Evolutionary conservation across 805 yeast species (phyloP).

Genomic region (Hanseniaspora lachancei): DNA sequence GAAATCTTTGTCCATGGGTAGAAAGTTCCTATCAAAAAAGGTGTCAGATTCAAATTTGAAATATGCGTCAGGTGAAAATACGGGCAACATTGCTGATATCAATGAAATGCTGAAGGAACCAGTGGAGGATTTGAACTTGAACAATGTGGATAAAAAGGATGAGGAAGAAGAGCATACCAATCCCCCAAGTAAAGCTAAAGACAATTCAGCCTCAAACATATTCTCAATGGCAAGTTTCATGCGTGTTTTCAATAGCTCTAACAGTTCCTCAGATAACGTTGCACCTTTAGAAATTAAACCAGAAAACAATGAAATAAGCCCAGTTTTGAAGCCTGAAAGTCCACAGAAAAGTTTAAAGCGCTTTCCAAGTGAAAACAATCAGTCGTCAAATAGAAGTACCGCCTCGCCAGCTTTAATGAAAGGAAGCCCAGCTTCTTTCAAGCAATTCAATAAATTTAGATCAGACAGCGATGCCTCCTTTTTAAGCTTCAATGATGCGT

Average conservation of each 20-base stretch:
- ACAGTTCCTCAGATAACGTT: neutral
- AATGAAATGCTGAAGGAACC: conserved; percentile 4
- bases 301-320: neutral
- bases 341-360: neutral
- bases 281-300: neutral
- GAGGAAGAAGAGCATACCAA: neutral
- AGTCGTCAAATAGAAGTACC: too few species aligned
- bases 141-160: neutral
- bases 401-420: neutral
- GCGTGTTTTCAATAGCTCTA: neutral
- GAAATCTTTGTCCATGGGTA: conserved; percentile 8
- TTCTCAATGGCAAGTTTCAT: neutral
- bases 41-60: neutral
- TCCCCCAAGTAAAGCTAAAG: neutral
- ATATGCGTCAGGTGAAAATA: neutral
- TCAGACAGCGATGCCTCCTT: conserved; percentile 11
- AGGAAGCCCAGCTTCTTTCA: neutral
- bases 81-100: neutral
- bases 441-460: neutral
- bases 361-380: conserved; percentile 5
- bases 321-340: neutral
- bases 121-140: neutral
- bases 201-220: neutral
- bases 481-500: neutral
- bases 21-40: neutral